These are phyloP conservation scores for Sphenostylis stenocarpa DNA, from an alignment of 306 rosid species.

Conservation along the genomic window DNA sequence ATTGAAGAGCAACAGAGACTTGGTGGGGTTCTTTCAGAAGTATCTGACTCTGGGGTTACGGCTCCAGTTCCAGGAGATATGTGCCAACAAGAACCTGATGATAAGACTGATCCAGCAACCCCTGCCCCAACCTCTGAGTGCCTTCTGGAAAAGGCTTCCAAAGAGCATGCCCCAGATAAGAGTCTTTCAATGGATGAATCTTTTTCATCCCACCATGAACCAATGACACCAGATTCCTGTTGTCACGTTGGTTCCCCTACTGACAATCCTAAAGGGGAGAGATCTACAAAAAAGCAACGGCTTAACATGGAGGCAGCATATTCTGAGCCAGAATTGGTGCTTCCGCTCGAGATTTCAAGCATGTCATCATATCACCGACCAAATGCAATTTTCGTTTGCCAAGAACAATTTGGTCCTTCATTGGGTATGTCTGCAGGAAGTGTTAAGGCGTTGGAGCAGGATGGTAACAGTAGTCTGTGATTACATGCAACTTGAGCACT, in stretches of 20 bases:
- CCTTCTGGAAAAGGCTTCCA: slow-evolving; percentile 55
- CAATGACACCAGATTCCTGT: slow-evolving; percentile 73
- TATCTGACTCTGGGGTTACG: slow-evolving; percentile 41
- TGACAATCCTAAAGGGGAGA: slow-evolving; percentile 51
- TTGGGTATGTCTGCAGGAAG: slow-evolving; percentile 34
- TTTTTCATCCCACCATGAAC: slow-evolving; percentile 68
- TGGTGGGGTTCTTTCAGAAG: slow-evolving; percentile 64
- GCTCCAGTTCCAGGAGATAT: slow-evolving; percentile 37
- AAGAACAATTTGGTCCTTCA: slow-evolving; percentile 54
- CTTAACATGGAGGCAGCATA: slow-evolving; percentile 45
- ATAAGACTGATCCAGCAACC: slow-evolving; percentile 70
- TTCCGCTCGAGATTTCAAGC: slow-evolving; percentile 67
- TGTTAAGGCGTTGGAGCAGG: slow-evolving; percentile 35
- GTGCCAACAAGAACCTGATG: slow-evolving; percentile 50
- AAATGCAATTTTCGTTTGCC: slow-evolving; percentile 34
- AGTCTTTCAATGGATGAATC: slow-evolving; percentile 72
- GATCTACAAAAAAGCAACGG: slow-evolving; percentile 52
- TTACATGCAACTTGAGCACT: slow-evolving; percentile 16
- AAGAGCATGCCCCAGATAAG: slow-evolving; percentile 53
- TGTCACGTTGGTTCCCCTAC: slow-evolving; percentile 52
- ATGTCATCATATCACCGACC: slow-evolving; percentile 55
- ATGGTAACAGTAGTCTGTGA: slow-evolving; percentile 36
- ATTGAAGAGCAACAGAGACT: slow-evolving; percentile 84
- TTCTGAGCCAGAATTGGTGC: slow-evolving; percentile 52
- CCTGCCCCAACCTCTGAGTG: slow-evolving; percentile 73